Conservation (phyloP, 306 rosid species). For the Quillaja saponaria region DNA sequence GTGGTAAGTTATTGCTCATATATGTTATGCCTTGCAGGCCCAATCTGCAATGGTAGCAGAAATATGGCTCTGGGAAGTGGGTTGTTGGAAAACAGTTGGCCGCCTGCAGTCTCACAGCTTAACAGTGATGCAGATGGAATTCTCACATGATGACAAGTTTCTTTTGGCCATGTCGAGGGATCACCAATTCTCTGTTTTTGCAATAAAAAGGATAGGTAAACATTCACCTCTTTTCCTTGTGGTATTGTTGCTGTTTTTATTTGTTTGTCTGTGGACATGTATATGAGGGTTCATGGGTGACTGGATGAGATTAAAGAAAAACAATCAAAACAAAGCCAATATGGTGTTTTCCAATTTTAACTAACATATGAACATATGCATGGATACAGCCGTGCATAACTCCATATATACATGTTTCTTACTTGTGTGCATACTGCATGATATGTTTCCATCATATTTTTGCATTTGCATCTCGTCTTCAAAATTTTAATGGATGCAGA, state of each 20-base stretch:
- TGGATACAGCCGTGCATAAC: too few species aligned
- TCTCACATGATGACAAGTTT: constrained; percentile 70
- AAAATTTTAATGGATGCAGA: not conserved
- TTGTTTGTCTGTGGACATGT: too few species aligned
- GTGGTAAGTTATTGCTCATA: constrained; percentile 3
- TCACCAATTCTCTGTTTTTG: constrained; percentile 83
- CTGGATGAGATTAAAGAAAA: too few species aligned
- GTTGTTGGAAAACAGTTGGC: constrained; percentile 87
- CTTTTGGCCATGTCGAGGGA: constrained; percentile 93
- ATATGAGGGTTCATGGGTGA: too few species aligned
- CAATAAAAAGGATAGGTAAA: constrained; percentile 67
- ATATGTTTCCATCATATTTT: too few species aligned
- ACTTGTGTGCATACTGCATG: too few species aligned
- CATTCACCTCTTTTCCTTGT: constrained; percentile 1
- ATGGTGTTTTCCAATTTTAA: too few species aligned
- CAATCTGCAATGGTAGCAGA: constrained; percentile 81
- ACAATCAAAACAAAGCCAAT: too few species aligned
- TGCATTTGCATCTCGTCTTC: not conserved
- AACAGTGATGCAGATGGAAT: constrained; percentile 91
- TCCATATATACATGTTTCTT: too few species aligned
- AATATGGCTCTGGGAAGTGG: constrained; percentile 95
- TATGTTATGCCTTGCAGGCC: constrained; percentile 53
- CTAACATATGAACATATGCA: too few species aligned
- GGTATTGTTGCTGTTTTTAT: not conserved
- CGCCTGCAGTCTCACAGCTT: constrained; percentile 83